Conservation (phyloP, 371 early-diverging fungal species). For the Mortierella sp. region DNA sequence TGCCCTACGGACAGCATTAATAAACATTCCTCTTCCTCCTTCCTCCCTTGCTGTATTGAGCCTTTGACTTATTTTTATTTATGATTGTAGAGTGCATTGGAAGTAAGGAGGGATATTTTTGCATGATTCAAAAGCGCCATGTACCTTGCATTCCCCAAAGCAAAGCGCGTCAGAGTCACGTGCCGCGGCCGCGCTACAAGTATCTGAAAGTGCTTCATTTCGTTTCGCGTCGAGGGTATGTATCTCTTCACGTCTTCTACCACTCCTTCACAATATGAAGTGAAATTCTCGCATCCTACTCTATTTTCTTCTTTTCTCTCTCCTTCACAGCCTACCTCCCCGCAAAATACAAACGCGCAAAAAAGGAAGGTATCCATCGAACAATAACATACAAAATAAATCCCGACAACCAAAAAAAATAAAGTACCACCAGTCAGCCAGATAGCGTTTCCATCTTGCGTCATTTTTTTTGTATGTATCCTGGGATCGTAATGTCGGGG, state of each 20-base stretch:
- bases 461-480: neutral
- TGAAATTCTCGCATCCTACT: neutral
- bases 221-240: no score
- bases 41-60: neutral
- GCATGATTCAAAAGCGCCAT: neutral
- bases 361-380: neutral
- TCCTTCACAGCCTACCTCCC: neutral
- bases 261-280: no score
- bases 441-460: neutral
- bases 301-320: neutral
- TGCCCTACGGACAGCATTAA: neutral
- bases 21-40: neutral
- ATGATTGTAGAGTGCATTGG: neutral
- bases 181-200: no score
- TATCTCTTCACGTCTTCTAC: no score
- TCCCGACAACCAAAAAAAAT: neutral
- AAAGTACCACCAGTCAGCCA: neutral
- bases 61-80: no score
- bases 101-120: neutral
- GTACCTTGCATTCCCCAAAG: no score
- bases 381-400: neutral
- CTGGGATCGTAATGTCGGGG: neutral
- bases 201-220: no score
- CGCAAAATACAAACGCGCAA: neutral
- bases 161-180: no score